Evolutionary conservation across 352 stramenopile species (phyloP).

Genomic region (Phytophthora sojae): DNA sequence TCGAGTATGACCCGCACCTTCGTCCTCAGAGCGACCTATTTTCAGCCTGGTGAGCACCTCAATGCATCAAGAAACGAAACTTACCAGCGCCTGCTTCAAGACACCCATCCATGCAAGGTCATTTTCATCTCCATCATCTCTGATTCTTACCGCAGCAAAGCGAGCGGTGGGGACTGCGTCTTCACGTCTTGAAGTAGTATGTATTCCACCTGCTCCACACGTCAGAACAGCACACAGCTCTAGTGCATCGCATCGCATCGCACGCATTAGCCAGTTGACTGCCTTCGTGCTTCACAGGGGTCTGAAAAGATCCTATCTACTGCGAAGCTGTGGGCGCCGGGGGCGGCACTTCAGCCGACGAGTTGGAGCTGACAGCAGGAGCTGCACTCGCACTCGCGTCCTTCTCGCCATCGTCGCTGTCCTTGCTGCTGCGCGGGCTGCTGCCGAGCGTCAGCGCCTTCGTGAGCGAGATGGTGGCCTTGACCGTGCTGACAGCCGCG

Average conservation of each 20-base stretch:
- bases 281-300: conserved; percentile 7
- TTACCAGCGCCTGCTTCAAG: conserved; percentile 3
- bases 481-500: conserved; percentile 92
- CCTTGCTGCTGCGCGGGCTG: conserved; percentile 40
- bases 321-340: conserved; percentile 34
- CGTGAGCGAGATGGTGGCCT: conserved; percentile 81
- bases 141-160: conserved; percentile 29
- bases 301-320: conserved; percentile 37
- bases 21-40: conserved; percentile 27
- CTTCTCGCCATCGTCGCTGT: conserved; percentile 39
- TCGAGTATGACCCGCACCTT: conserved; percentile 4
- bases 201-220: conserved; percentile 28
- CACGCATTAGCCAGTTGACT: conserved; percentile 7
- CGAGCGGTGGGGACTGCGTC: conserved; percentile 13
- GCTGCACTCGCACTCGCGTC: conserved; percentile 1
- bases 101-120: conserved; percentile 9
- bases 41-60: conserved; percentile 9
- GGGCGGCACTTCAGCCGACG: conserved; percentile 16
- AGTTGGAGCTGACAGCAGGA: conserved; percentile 2
- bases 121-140: conserved; percentile 24
- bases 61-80: conserved; percentile 19
- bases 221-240: conserved; percentile 4
- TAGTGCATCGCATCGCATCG: not conserved
- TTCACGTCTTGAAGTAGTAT: conserved; percentile 40
- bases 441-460: conserved; percentile 61